Evolutionary conservation across 305 asterid species (phyloP).

Genomic region (Galium porrigens): DNA sequence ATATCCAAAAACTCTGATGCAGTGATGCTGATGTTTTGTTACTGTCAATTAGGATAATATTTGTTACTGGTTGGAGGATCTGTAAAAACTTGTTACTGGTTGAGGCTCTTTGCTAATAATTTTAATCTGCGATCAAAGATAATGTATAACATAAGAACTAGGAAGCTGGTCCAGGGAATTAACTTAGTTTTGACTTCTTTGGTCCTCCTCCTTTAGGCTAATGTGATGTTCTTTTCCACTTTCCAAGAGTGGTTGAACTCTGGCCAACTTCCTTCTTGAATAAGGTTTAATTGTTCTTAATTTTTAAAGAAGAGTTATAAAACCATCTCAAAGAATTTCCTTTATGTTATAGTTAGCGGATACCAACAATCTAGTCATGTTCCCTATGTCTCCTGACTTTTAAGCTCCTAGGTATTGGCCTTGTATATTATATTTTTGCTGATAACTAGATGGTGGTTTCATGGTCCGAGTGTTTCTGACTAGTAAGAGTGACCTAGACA

Average conservation of each 20-base stretch:
- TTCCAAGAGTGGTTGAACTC: no score
- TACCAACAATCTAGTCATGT: background rate
- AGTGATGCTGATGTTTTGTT: background rate
- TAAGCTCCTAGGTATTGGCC: background rate
- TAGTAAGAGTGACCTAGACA: background rate
- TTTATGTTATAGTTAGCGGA: background rate
- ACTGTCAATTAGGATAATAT: background rate
- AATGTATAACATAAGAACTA: background rate
- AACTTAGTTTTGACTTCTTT: background rate
- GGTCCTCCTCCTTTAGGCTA: background rate
- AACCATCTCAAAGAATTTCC: background rate
- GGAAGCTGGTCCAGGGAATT: background rate
- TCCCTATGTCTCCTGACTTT: background rate
- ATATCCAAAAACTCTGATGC: constrained; percentile 9
- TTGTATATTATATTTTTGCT: background rate
- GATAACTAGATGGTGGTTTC: background rate
- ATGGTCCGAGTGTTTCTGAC: background rate
- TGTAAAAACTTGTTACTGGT: background rate
- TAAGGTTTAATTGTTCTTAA: background rate
- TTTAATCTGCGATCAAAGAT: background rate
- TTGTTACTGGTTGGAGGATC: background rate
- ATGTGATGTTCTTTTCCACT: background rate
- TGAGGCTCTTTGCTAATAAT: background rate
- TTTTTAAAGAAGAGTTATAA: background rate
- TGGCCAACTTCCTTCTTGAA: background rate